phyloP scores from a whole-genome alignment of 148 eudicot genomes.

The Chenopodium quinoa region DNA sequence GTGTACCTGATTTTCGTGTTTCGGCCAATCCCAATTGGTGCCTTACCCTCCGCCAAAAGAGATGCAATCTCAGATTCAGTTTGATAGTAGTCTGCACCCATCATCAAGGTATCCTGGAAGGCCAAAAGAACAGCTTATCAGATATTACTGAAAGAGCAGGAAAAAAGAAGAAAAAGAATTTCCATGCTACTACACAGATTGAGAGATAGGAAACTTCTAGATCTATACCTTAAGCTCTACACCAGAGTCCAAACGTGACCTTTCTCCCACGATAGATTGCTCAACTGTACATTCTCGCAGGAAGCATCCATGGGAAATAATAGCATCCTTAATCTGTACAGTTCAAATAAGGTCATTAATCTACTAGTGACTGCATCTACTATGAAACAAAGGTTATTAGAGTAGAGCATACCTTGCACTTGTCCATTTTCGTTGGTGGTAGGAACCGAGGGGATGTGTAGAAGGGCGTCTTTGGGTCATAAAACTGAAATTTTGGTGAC shows the following conservation, averaged over 20 bases:
- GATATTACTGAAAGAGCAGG: neutral
- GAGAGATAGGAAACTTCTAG: neutral
- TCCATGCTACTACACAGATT: neutral
- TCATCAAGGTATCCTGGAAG: conserved; percentile 79
- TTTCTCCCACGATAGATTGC: conserved; percentile 90
- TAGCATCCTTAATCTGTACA: conserved; percentile 87
- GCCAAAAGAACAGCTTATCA: conserved; percentile 9
- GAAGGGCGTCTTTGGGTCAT: conserved; percentile 93
- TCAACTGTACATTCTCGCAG: conserved; percentile 73
- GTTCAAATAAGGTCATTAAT: neutral
- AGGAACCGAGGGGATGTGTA: conserved; percentile 89
- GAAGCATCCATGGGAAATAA: conserved; percentile 95
- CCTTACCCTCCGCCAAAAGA: conserved; percentile 80
- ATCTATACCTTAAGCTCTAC: conserved; percentile 75
- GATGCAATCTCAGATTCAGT: conserved; percentile 98
- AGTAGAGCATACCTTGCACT: conserved; percentile 59
- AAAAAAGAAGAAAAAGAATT: neutral
- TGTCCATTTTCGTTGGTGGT: conserved; percentile 92
- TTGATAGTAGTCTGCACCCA: conserved; percentile 93
- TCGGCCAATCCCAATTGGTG: conserved; percentile 84
- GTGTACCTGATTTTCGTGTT: conserved; percentile 78
- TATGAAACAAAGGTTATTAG: neutral
- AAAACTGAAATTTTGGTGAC: conserved; percentile 77
- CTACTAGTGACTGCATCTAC: neutral
- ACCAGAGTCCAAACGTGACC: conserved; percentile 88